Base-by-base conservation (phyloP, 495 filamentous ascomycete species). In the Podospora anserina region DNA sequence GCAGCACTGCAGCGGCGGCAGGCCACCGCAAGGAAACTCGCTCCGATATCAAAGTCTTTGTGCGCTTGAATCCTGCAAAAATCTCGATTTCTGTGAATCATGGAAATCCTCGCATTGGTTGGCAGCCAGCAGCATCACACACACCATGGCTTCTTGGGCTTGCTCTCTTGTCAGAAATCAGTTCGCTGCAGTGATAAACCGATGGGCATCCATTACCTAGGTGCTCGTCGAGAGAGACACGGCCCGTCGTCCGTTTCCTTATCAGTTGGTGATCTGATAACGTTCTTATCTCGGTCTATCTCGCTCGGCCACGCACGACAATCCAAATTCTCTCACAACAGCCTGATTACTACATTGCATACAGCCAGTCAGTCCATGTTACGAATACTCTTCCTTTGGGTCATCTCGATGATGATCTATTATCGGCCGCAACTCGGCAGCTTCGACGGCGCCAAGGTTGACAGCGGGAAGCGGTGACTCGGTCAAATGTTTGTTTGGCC, bases 11-110 rank as follows among this genome's bases (percentile, higher is more conserved):
- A 63, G 23, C 30, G 32, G 61, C 34, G 49, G 61, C 67, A 68
- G 54, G 20, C 27, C 66, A 19, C 34, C 61, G 64, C 63, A 69
- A 20, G 68, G 49, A 63, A 62, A 15, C 26, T 58, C 65, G 67
- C 67, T 61, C 60, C 64, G 63, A 69, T 71, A 68, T 69, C 71
- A 72, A 60, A 34, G 57, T 62, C 30, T 44, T 44, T 66, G 20
- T 61, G 54, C n/a, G 55, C 60, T 34, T 62, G 23, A 27, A 62
- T 18, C 23, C 20, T 26, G 16, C 27, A 27, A 27, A 34, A 28
- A 62, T 62, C 27, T 64, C 30, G 44, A 34, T 69, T 72, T 72
- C 58, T 61, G 68, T 72, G 55, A 72, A 70, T 39, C 61, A 63
- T 63, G 61, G 61, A 63, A 59, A 63, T 39, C 32, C 27, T 44